Evolutionary conservation across 1,284 basidiomycete genomes (phyloP).

Genomic region (Gomphus bonarii): DNA sequence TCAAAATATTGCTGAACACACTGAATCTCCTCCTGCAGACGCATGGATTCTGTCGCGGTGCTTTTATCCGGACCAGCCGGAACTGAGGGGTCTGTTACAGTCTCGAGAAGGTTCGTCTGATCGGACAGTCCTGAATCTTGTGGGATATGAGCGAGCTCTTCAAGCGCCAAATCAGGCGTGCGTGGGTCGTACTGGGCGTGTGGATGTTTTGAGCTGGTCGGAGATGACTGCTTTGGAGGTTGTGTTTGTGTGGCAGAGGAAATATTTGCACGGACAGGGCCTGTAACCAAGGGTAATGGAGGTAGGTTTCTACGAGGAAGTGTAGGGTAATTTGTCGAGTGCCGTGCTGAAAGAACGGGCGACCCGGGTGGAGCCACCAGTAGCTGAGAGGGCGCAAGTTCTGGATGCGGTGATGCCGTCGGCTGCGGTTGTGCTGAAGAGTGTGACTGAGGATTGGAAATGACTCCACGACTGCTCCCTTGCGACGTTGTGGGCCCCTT

Average conservation of each 20-base stretch:
- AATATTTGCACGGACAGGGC: neutral
- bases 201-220: neutral
- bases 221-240: neutral
- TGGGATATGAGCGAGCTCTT: neutral
- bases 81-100: neutral
- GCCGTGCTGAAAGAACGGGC: neutral
- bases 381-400: neutral
- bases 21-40: neutral
- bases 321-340: neutral
- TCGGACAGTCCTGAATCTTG: neutral
- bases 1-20: neutral
- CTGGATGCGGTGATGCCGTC: neutral
- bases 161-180: neutral
- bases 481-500: neutral
- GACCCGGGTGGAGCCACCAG: neutral
- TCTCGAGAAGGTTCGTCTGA: neutral
- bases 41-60: neutral
- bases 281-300: neutral
- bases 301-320: neutral
- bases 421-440: neutral
- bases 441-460: neutral
- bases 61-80: neutral
- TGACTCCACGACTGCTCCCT: neutral
- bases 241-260: no score
- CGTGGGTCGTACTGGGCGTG: constrained; percentile 1